Evolutionary conservation across 2,329 filamentous ascomycete genomes (phyloP).

Genomic region (Oidium heveae): DNA sequence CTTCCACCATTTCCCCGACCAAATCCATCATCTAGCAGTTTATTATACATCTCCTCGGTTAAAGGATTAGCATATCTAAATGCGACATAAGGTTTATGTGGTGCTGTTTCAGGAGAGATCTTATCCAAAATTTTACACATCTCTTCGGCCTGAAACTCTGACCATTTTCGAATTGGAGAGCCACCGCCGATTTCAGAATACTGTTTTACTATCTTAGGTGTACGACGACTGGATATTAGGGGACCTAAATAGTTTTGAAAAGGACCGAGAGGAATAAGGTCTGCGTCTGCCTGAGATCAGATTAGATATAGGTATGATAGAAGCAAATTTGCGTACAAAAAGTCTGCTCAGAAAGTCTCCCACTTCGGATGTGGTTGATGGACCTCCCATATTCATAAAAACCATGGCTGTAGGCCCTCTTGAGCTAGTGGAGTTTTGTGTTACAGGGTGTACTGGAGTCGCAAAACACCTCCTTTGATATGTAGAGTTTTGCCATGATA

Average conservation of each 20-base stretch:
- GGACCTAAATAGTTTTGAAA: slow-evolving; percentile 79
- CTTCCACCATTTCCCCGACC: slow-evolving; percentile 72
- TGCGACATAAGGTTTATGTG: slow-evolving; percentile 91
- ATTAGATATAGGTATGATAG: slow-evolving; percentile 1
- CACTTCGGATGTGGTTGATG: slow-evolving; percentile 69
- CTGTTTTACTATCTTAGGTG: slow-evolving; percentile 90
- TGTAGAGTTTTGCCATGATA: slow-evolving; percentile 1
- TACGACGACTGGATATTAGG: slow-evolving; percentile 62
- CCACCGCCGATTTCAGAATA: slow-evolving; percentile 88
- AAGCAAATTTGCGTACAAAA: slow-evolving; percentile 39
- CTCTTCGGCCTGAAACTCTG: slow-evolving; percentile 73
- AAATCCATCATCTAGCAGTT: slow-evolving; percentile 68
- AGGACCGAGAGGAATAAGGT: slow-evolving; percentile 84
- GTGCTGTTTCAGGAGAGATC: slow-evolving; percentile 75
- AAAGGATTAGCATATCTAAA: slow-evolving; percentile 87
- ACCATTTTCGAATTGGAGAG: slow-evolving; percentile 97
- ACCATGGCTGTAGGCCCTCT: slow-evolving; percentile 91
- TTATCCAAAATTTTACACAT: slow-evolving; percentile 96
- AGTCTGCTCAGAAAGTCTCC: slow-evolving; percentile 70
- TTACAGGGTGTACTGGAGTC: slow-evolving; percentile 48
- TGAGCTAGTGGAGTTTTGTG: slow-evolving; percentile 35
- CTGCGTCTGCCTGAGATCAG: slow-evolving; percentile 48
- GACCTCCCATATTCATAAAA: slow-evolving; percentile 97
- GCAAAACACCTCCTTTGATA: slow-evolving; percentile 24
- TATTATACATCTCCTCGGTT: slow-evolving; percentile 79